phyloP scores from a whole-genome alignment of 228 moss, liverwort and hornwort genomes.

The Sphagnum fallax region DNA sequence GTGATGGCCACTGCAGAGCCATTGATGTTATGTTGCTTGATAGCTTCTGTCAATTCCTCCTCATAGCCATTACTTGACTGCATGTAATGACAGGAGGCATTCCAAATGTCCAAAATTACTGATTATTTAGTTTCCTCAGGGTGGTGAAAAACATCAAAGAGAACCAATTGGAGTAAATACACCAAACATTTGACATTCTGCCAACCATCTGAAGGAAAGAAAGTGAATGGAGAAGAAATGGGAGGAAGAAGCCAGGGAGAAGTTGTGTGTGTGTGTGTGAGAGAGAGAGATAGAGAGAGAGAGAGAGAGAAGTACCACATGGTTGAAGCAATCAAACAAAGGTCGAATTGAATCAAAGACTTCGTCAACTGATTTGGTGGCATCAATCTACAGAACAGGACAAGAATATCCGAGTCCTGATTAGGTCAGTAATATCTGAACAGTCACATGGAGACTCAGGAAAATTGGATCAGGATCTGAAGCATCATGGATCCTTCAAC shows the following conservation, averaged over 20 bases:
- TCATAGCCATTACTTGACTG: not conserved
- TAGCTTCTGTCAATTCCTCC: conserved; percentile 27
- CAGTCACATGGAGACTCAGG: too few species aligned
- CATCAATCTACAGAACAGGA: conserved; percentile 50
- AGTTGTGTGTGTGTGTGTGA: too few species aligned
- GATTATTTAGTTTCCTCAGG: too few species aligned
- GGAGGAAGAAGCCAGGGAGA: not conserved
- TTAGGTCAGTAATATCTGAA: too few species aligned
- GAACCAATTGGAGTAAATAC: not conserved
- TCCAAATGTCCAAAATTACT: not conserved
- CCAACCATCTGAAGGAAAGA: not conserved
- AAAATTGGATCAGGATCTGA: not conserved
- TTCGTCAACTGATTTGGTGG: conserved; percentile 47
- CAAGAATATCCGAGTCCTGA: not conserved
- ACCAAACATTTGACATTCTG: not conserved
- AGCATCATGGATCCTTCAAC: not conserved
- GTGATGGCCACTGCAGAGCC: not conserved
- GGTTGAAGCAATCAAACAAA: conserved; percentile 54
- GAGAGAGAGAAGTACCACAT: conserved; percentile 18
- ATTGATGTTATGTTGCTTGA: conserved; percentile 34
- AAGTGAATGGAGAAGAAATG: not conserved
- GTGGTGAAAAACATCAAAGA: too few species aligned
- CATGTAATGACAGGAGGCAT: not conserved
- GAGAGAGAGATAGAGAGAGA: too few species aligned
- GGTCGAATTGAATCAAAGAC: conserved; percentile 61